These are phyloP conservation scores for Penicillium odoratum DNA, from an alignment of 495 filamentous ascomycete species.

Conservation along the genomic window DNA sequence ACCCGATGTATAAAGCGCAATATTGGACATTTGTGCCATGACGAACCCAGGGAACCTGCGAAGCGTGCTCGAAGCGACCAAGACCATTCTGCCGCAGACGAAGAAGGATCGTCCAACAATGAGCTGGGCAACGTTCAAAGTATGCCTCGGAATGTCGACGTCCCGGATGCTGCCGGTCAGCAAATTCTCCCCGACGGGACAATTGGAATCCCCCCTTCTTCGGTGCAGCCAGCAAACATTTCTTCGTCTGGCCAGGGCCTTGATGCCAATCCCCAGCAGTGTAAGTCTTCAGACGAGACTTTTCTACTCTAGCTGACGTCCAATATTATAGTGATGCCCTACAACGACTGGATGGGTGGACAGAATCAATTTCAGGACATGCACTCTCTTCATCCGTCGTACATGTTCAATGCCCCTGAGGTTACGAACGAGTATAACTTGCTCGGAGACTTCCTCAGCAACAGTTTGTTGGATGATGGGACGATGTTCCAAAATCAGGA, in stretches of 20 bases:
- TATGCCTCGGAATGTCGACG: constrained; percentile 42
- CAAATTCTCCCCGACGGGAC: constrained; percentile 39
- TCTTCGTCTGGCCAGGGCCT: constrained; percentile 46
- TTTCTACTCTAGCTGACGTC: constrained; percentile 28
- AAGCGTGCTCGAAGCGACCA: constrained; percentile 76
- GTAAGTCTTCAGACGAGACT: constrained; percentile 54
- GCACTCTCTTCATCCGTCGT: constrained; percentile 89
- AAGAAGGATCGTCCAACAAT: constrained; percentile 55
- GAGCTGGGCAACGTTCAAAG: constrained; percentile 40
- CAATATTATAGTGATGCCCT: constrained; percentile 54
- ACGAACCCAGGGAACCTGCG: constrained; percentile 81
- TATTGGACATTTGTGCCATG: constrained; percentile 98
- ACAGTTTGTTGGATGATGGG: constrained; percentile 79
- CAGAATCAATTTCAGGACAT: constrained; percentile 89
- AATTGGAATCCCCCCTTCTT: constrained; percentile 33
- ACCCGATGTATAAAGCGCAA: constrained; percentile 97
- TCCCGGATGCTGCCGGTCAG: constrained; percentile 45
- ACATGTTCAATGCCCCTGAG: constrained; percentile 93
- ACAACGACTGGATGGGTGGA: constrained; percentile 68
- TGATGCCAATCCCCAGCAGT: constrained; percentile 63
- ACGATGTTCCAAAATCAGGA: constrained; percentile 65
- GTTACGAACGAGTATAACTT: constrained; percentile 94
- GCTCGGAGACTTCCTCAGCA: constrained; percentile 92
- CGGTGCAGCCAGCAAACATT: constrained; percentile 38
- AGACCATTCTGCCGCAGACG: constrained; percentile 59